Evolutionary conservation across 495 filamentous ascomycete species (phyloP).

Genomic region (Podospora bellae-mahoneyi): DNA sequence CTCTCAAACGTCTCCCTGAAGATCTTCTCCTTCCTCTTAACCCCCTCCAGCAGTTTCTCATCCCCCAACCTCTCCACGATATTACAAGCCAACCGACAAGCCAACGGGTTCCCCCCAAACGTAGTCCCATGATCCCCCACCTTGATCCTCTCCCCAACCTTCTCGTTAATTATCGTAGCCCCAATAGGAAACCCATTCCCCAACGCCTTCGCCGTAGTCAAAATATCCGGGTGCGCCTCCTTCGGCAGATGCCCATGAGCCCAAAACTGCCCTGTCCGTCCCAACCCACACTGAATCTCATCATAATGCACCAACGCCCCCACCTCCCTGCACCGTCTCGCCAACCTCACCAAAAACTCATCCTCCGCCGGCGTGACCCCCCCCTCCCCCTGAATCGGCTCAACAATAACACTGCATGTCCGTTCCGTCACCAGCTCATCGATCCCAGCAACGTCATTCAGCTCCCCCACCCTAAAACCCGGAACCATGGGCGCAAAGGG

Average conservation of each 20-base stretch:
- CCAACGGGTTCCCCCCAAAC: conserved; percentile 93
- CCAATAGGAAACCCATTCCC: conserved; percentile 96
- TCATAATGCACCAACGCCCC: conserved; percentile 90
- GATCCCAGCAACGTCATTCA: conserved; percentile 74
- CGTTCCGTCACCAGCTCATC: conserved; percentile 69
- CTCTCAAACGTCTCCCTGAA: conserved; percentile 62
- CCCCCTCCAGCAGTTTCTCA: conserved; percentile 58
- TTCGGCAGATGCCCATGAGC: conserved; percentile 70
- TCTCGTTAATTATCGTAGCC: conserved; percentile 77
- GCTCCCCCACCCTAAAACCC: conserved; percentile 81
- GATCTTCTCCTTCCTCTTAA: conserved; percentile 60
- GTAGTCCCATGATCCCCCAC: conserved; percentile 96
- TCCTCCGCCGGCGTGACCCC: conserved; percentile 80
- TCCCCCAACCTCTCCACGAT: conserved; percentile 72
- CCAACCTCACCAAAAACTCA: conserved; percentile 75
- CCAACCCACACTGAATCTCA: conserved; percentile 93
- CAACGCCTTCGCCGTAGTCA: conserved; percentile 92
- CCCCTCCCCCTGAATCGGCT: conserved; percentile 97
- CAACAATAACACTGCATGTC: conserved; percentile 93
- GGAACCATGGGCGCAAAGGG: conserved; percentile 95
- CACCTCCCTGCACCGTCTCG: conserved; percentile 76
- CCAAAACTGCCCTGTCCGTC: conserved; percentile 84
- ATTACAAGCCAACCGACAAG: conserved; percentile 76
- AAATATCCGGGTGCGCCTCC: conserved; percentile 86
- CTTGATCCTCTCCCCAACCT: conserved; percentile 77